Evolutionary conservation across 73 alveolate genomes (phyloP).

Genomic region (Tetrahymena borealis): DNA sequence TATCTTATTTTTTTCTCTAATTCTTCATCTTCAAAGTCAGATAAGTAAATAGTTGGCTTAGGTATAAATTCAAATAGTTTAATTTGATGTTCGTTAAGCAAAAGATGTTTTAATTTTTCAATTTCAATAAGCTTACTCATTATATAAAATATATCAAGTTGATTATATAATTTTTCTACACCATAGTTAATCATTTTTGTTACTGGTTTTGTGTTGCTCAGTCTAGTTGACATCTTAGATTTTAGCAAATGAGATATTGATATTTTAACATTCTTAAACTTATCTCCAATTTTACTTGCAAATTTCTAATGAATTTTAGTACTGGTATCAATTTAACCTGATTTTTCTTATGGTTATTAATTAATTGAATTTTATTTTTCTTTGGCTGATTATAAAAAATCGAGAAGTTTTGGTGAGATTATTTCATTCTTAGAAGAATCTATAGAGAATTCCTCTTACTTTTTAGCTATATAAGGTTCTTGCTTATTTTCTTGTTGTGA

Average conservation of each 20-base stretch:
- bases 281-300: too few relatives aligned
- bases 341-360: too few relatives aligned
- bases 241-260: not conserved
- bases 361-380: too few relatives aligned
- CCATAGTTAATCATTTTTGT: not conserved
- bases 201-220: not conserved
- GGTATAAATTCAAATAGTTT: not conserved
- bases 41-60: not conserved
- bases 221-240: not conserved
- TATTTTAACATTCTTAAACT: not conserved
- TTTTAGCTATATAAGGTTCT: too few relatives aligned
- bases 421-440: too few relatives aligned
- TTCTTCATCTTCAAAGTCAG: not conserved
- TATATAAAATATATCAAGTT: not conserved
- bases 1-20: too few relatives aligned
- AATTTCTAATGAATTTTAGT: too few relatives aligned
- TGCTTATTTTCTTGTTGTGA: too few relatives aligned
- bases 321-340: too few relatives aligned
- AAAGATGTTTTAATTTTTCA: not conserved
- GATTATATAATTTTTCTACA: not conserved
- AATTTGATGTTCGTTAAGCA: not conserved
- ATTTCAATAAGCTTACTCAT: not conserved
- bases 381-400: too few relatives aligned
- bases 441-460: too few relatives aligned
- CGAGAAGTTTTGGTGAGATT: too few relatives aligned